Base-by-base conservation (phyloP, 1,284 basidiomycete species). In the Cryptococcus sp. region DNA sequence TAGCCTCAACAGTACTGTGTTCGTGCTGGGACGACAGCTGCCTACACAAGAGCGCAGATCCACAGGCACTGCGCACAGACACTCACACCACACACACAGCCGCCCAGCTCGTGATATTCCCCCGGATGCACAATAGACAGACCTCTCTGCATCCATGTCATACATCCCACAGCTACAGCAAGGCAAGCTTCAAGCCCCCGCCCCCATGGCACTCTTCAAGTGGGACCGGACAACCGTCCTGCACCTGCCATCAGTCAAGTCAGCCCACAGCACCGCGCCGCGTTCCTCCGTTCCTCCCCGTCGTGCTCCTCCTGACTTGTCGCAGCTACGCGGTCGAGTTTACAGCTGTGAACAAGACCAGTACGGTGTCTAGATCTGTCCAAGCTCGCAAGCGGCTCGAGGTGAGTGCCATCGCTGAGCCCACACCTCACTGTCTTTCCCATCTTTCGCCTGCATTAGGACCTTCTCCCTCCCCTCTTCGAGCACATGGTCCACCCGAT, bases 161-260 rank as follows among this genome's bases (percentile, higher is more conserved):
- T n/a, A n/a, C n/a, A n/a, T n/a, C n/a, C n/a, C n/a, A n/a, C n/a
- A n/a, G n/a, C n/a, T n/a, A n/a, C n/a, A n/a, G n/a, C n/a, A n/a
- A n/a, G n/a, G n/a, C n/a, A n/a, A n/a, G n/a, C n/a, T n/a, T n/a
- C n/a, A n/a, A n/a, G n/a, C n/a, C n/a, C n/a, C n/a, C n/a, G n/a
- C n/a, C n/a, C n/a, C 21, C 28, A 33, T 33, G 28, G 28, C 18
- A 12, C 40, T 43, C 12, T 43, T 49, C 18, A 36, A 37, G n/a
- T 49, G 47, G 47, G 47, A 49, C 37, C 28, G 38, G 35, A 33
- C 47, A 11, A 36, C 38, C 47, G 35, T 49, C 33, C 9, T 49
- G 5, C 16, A 36, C 24, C 20, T 36, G 11, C 16, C 47, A 20
- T 20, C 36, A 20, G 18, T 20, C 47, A 16, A 49, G 33, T 20